A percentile compares a stretch with the other conserved stretches of the same genome.
Evolutionary conservation across 169 alveolate species (phyloP).

Genomic region (Eimeria praecox): DNA sequence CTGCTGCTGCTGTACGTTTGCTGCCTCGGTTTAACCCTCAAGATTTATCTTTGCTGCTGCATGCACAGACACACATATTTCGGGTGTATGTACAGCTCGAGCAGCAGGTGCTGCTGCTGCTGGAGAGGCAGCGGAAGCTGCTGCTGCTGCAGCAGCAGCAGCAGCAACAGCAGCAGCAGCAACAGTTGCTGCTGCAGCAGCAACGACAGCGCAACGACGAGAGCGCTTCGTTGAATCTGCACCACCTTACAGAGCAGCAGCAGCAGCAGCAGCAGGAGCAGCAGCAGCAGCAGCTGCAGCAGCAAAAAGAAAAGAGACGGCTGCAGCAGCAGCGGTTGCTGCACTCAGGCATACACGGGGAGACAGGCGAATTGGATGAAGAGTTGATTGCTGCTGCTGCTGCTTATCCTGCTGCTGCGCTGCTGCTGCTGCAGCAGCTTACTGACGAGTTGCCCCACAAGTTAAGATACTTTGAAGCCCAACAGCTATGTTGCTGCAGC

Average conservation of each 20-base stretch:
- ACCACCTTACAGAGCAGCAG: conserved; percentile 36
- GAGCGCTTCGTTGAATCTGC: no score
- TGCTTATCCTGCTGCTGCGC: conserved; percentile 6
- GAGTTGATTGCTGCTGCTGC: conserved; percentile 45
- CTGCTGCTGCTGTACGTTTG: neutral
- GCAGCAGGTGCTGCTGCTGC: conserved; percentile 66
- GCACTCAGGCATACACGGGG: neutral
- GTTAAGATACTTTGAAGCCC: conserved; percentile 17
- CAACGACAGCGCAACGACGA: neutral
- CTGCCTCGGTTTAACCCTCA: conserved; percentile 54
- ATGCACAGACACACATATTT: conserved; percentile 47
- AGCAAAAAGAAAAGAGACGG: conserved; percentile 5
- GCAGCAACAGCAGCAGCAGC: conserved; percentile 36
- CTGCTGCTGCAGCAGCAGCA: conserved; percentile 33
- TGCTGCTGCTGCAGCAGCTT: conserved; percentile 56
- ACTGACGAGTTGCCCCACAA: conserved; percentile 41
- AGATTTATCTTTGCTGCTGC: conserved; percentile 44
- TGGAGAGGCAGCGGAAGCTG: neutral
- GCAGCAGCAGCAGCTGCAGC: conserved; percentile 48
- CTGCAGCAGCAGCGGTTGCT: conserved; percentile 28
- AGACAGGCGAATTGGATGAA: neutral
- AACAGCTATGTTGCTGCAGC: conserved; percentile 43
- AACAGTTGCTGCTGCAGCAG: conserved; percentile 32
- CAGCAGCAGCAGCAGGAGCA: conserved; percentile 54
- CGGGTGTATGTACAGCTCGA: conserved; percentile 40